Percentiles rank a stretch among this genome's conserved stretches.
These are phyloP conservation scores for Talaromyces ruber DNA, from an alignment of 495 filamentous ascomycete genomes.

Conservation along the genomic window DNA sequence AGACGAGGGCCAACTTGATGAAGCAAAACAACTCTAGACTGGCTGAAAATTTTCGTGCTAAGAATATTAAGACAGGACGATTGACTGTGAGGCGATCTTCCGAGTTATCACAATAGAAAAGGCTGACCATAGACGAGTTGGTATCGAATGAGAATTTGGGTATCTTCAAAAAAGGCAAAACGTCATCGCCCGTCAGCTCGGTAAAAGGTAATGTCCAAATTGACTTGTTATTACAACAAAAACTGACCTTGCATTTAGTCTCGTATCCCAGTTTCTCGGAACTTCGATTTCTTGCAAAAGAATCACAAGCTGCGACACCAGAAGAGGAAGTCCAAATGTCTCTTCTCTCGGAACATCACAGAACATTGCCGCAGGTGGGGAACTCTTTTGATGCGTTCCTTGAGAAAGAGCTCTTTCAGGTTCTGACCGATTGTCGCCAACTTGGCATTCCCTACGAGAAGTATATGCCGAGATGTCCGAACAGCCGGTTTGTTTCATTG, in stretches of 20 bases:
- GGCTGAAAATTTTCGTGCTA: constrained; percentile 54
- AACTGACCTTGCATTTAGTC: constrained; percentile 30
- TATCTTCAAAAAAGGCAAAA: constrained; percentile 63
- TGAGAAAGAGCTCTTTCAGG: background rate
- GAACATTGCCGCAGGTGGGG: background rate
- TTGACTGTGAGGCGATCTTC: constrained; percentile 44
- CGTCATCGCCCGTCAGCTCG: constrained; percentile 48
- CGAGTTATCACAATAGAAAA: background rate
- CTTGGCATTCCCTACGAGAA: background rate
- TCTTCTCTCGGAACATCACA: background rate
- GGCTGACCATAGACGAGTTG: constrained; percentile 38
- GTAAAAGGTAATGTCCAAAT: constrained; percentile 28
- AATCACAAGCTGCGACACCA: background rate
- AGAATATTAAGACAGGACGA: constrained; percentile 52
- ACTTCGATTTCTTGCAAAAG: constrained; percentile 47
- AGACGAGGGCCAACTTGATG: background rate
- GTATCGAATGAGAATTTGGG: constrained; percentile 39
- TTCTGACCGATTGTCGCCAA: background rate
- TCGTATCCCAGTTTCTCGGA: constrained; percentile 61
- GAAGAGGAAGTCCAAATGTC: background rate
- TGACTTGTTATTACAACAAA: constrained; percentile 3
- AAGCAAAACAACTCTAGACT: constrained; percentile 17
- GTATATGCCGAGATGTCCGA: background rate
- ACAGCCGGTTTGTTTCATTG: background rate
- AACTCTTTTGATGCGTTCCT: background rate